Evolutionary conservation across 169 alveolate genomes (phyloP).

Genomic region (Plasmodium vinckei): DNA sequence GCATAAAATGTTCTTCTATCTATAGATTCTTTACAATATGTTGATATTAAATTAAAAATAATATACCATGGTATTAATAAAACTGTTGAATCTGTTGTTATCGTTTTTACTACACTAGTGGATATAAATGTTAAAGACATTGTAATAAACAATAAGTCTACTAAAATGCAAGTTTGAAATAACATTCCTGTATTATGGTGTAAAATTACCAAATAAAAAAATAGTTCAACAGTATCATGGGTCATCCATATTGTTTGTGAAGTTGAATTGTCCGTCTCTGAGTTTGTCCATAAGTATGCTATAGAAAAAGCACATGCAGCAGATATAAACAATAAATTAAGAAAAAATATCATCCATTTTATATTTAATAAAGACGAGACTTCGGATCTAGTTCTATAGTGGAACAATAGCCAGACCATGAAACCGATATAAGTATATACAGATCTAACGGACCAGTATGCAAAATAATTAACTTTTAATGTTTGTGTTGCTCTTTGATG

Average conservation of each 20-base stretch:
- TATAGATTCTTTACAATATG: slow-evolving; percentile 88
- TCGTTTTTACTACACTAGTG: slow-evolving; percentile 83
- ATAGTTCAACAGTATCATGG: slow-evolving; percentile 87
- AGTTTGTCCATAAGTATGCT: slow-evolving; percentile 87
- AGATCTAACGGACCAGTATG: slow-evolving; percentile 91
- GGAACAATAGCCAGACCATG: slow-evolving; percentile 89
- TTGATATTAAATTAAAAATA: slow-evolving; percentile 82
- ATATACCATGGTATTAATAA: slow-evolving; percentile 83
- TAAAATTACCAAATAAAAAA: slow-evolving; percentile 86
- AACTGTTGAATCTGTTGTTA: slow-evolving; percentile 80
- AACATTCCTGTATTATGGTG: slow-evolving; percentile 90
- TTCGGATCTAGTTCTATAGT: slow-evolving; percentile 79
- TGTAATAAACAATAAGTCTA: slow-evolving; percentile 85
- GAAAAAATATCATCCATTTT: slow-evolving; percentile 86
- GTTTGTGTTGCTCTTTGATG: slow-evolving; percentile 77
- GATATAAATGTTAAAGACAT: slow-evolving; percentile 87
- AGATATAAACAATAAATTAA: slow-evolving; percentile 86
- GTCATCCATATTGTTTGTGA: slow-evolving; percentile 85
- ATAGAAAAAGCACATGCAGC: slow-evolving; percentile 90
- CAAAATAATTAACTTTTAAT: slow-evolving; percentile 79
- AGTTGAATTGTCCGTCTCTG: slow-evolving; percentile 35
- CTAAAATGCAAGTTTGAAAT: slow-evolving; percentile 88
- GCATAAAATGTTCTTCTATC: slow-evolving; percentile 91
- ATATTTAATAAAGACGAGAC: slow-evolving; percentile 72
- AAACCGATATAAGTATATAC: slow-evolving; percentile 87